Percentiles rank a stretch among this genome's conserved stretches.
These are phyloP conservation scores for Solanum corneliomulleri DNA, from an alignment of 257 asterid species.

Conservation along the genomic window DNA sequence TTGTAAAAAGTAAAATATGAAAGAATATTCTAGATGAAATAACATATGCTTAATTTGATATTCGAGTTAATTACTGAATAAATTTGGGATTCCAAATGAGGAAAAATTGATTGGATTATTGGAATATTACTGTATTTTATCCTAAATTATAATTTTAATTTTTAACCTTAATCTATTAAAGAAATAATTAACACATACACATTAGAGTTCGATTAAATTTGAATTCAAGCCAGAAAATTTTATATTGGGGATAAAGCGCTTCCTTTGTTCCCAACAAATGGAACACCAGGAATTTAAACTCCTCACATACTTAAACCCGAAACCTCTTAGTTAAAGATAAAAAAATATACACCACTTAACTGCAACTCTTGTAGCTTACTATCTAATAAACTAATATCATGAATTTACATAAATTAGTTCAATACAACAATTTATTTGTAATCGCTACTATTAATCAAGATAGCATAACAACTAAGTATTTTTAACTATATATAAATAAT, in stretches of 20 bases:
- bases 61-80: not conserved
- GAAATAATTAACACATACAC: not conserved
- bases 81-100: not conserved
- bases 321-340: too few species aligned
- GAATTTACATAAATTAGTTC: too few species aligned
- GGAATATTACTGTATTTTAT: not conserved
- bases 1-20: not conserved
- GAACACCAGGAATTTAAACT: too few species aligned
- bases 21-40: not conserved
- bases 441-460: not conserved
- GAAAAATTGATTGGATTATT: not conserved
- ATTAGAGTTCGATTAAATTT: rapidly evolving
- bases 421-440: too few species aligned
- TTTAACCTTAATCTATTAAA: not conserved
- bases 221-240: rapidly evolving
- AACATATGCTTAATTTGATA: not conserved
- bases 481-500: too few species aligned
- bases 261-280: too few species aligned
- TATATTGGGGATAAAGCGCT: rapidly evolving
- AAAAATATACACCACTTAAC: rapidly evolving
- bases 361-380: rapidly evolving
- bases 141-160: not conserved
- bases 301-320: too few species aligned
- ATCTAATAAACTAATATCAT: too few species aligned
- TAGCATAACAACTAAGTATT: not conserved